Percentiles rank a stretch among this genome's conserved stretches.
Evolutionary conservation across 176 grass and related monocot species (phyloP).

Genomic region (Metroxylon sagu): DNA sequence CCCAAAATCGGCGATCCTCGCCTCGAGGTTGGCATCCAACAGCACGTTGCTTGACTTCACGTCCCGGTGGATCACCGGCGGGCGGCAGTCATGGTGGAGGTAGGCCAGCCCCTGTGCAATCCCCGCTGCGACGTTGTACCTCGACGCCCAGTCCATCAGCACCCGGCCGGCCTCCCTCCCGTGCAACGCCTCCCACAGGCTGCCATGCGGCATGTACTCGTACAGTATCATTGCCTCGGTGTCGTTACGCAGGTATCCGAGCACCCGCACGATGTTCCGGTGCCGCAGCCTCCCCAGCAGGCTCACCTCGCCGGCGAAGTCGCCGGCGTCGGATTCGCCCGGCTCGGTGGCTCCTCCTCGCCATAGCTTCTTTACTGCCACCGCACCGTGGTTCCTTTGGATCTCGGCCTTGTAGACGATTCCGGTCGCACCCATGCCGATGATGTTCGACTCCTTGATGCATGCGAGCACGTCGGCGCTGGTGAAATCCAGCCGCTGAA

Average conservation of each 20-base stretch:
- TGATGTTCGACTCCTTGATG: conserved; percentile 84
- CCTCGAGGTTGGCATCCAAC: conserved; percentile 71
- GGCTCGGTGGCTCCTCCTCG: conserved; percentile 34
- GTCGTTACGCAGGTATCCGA: conserved; percentile 87
- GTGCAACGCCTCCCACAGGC: conserved; percentile 90
- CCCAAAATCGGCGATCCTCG: conserved; percentile 84
- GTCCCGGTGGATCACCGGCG: conserved; percentile 86
- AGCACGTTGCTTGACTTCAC: conserved; percentile 97
- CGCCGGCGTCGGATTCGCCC: conserved; percentile 23
- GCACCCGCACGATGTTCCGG: conserved; percentile 80
- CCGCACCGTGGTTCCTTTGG: conserved; percentile 58
- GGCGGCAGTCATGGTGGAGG: conserved; percentile 89
- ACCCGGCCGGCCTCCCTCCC: conserved; percentile 41
- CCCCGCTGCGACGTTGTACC: conserved; percentile 80
- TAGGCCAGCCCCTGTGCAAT: conserved; percentile 78
- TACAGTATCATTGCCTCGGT: conserved; percentile 87
- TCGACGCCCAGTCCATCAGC: conserved; percentile 71
- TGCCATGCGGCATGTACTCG: conserved; percentile 91
- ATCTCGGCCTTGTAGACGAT: conserved; percentile 91
- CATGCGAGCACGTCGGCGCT: conserved; percentile 79
- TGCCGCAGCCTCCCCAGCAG: conserved; percentile 79
- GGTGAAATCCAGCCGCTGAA: conserved; percentile 83
- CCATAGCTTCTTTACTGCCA: conserved; percentile 96
- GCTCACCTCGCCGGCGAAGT: conserved; percentile 45
- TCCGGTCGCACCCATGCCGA: conserved; percentile 88